Evolutionary conservation across 1,284 basidiomycete species (phyloP).

Genomic region (Inonotus hispidus): DNA sequence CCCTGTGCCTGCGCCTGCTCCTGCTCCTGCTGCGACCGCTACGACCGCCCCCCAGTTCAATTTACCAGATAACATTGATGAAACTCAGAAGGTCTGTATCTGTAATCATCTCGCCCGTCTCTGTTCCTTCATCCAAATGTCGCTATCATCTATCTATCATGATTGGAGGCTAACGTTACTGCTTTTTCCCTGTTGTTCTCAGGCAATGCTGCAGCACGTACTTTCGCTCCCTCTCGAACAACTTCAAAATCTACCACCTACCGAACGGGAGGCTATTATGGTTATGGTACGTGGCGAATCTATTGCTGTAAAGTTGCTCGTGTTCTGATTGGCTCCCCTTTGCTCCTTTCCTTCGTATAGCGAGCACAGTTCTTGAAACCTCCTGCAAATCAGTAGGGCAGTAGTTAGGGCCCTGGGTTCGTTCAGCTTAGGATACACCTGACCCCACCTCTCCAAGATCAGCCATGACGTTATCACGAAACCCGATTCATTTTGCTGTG

Average conservation of each 20-base stretch:
- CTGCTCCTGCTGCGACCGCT: conserved; percentile 27
- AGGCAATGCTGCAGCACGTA: conserved; percentile 86
- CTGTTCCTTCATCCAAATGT: too few species aligned
- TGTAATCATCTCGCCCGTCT: too few species aligned
- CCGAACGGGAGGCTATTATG: conserved; percentile 82
- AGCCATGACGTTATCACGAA: too few species aligned
- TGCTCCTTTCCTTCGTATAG: background rate
- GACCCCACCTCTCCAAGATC: too few species aligned
- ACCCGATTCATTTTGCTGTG: too few species aligned
- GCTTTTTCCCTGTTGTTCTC: background rate
- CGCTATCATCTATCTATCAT: too few species aligned
- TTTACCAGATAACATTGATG: conserved; percentile 29
- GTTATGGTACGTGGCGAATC: conserved; percentile 57
- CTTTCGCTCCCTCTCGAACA: conserved; percentile 83
- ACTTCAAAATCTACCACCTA: conserved; percentile 78
- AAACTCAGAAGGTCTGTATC: conserved; percentile 26
- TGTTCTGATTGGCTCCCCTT: background rate
- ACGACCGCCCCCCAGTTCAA: conserved; percentile 23
- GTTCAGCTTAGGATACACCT: too few species aligned
- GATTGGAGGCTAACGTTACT: too few species aligned
- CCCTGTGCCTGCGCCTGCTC: conserved; percentile 24
- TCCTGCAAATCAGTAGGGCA: too few species aligned
- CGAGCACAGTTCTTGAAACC: conserved; percentile 4
- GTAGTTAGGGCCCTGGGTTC: too few species aligned
- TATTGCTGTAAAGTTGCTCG: background rate